Conservation (phyloP, 129 eudicot genomes). For the Solidago caesia region DNA sequence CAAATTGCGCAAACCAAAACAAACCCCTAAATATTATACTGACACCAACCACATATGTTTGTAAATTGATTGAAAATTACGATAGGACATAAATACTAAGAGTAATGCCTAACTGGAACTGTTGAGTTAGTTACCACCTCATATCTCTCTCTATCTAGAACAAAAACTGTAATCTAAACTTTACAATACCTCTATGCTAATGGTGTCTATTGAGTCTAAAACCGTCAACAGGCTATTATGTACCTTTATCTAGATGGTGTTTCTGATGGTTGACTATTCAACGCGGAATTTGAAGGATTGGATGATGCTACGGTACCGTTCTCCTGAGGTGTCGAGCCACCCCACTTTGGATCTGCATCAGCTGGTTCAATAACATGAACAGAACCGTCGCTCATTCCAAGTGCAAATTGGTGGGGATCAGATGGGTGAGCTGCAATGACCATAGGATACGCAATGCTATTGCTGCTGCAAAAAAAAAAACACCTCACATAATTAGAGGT, state of each 20-base stretch:
- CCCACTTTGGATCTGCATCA: conserved; percentile 77
- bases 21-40: background rate
- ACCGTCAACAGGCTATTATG: conserved; percentile 20
- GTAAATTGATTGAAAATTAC: conserved; percentile 1
- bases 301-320: conserved; percentile 54
- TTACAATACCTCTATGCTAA: conserved; percentile 24
- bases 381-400: conserved; percentile 70
- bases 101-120: background rate
- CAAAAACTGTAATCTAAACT: conserved; percentile 31
- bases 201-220: conserved; percentile 19
- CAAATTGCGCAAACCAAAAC: background rate
- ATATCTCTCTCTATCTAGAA: conserved; percentile 23
- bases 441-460: conserved; percentile 51
- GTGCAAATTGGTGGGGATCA: conserved; percentile 73
- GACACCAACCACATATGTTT: background rate
- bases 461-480: conserved; percentile 46
- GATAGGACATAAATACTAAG: background rate
- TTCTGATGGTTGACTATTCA: conserved; percentile 85
- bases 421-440: conserved; percentile 81
- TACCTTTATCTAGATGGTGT: conserved; percentile 69
- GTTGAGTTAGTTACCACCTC: background rate
- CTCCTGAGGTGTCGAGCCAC: conserved; percentile 51
- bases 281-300: conserved; percentile 62
- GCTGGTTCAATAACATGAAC: conserved; percentile 80
- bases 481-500: conserved; percentile 9